phyloP scores from a whole-genome alignment of 345 rosid species.

The Arabidopsis thaliana region TAIR10.1 NC_003074.8:7230501-7231000 shows the following conservation, averaged over 20 bases:
- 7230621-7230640: slow-evolving; percentile 48
- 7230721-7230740: slow-evolving; percentile 61
- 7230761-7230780: slow-evolving; percentile 58
- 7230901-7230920: slow-evolving; percentile 84
- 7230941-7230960: slow-evolving; percentile 56
- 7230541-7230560: slow-evolving; percentile 53
- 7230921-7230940: slow-evolving; percentile 83
- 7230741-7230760: slow-evolving; percentile 60
- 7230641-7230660: slow-evolving; percentile 50
- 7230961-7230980: slow-evolving; percentile 56
- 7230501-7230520: slow-evolving; percentile 74
- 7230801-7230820: slow-evolving; percentile 68
- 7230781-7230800: slow-evolving; percentile 71
- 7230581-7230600: slow-evolving; percentile 63
- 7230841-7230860: slow-evolving; percentile 71
- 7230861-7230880: slow-evolving; percentile 73
- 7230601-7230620: slow-evolving; percentile 29
- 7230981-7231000: slow-evolving; percentile 41
- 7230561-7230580: slow-evolving; percentile 69
- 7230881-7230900: slow-evolving; percentile 68
- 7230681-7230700: slow-evolving; percentile 44
- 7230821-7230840: slow-evolving; percentile 74
- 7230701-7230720: slow-evolving; percentile 65
- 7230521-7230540: slow-evolving; percentile 48
- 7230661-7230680: slow-evolving; percentile 51